Evolutionary conservation across 352 stramenopile genomes (phyloP).

Genomic region (Aphanomyces invadans): DNA sequence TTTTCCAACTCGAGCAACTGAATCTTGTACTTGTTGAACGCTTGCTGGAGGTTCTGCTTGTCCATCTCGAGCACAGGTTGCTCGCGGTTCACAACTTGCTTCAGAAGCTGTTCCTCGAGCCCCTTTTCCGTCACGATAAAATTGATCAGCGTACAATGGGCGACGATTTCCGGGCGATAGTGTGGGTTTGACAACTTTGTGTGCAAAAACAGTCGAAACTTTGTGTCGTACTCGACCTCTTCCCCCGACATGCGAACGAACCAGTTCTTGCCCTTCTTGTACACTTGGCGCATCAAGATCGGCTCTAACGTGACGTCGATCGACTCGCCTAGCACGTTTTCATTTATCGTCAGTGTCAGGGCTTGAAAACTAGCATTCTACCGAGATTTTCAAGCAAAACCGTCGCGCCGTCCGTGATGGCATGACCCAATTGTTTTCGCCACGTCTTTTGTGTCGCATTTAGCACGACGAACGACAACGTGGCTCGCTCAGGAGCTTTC

Average conservation of each 20-base stretch:
- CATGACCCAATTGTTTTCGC: conserved; percentile 62
- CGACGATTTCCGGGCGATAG: conserved; percentile 87
- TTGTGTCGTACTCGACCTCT: conserved; percentile 83
- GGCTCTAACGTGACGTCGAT: conserved; percentile 86
- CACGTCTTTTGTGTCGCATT: conserved; percentile 69
- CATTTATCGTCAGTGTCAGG: too few relatives aligned
- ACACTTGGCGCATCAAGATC: conserved; percentile 83
- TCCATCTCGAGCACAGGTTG: conserved; percentile 83
- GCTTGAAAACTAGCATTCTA: background rate
- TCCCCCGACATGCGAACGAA: conserved; percentile 84
- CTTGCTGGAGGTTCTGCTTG: conserved; percentile 79
- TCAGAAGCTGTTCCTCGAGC: conserved; percentile 85
- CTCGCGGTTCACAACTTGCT: conserved; percentile 85
- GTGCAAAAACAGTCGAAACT: conserved; percentile 86
- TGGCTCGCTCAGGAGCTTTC: background rate
- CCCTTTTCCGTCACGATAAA: conserved; percentile 90
- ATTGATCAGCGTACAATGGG: conserved; percentile 91
- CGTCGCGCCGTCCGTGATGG: conserved; percentile 64
- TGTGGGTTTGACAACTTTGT: conserved; percentile 90
- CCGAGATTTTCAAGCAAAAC: conserved; percentile 87
- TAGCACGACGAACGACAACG: conserved; percentile 49
- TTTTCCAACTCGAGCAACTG: conserved; percentile 86
- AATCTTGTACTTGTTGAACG: conserved; percentile 91
- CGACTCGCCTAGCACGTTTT: conserved; percentile 36
- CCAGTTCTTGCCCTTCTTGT: conserved; percentile 81